A percentile compares a stretch with the other conserved stretches of the same genome.
These are phyloP conservation scores for Fusarium compactum DNA, from an alignment of 2,329 filamentous ascomycete genomes.

Conservation along the genomic window DNA sequence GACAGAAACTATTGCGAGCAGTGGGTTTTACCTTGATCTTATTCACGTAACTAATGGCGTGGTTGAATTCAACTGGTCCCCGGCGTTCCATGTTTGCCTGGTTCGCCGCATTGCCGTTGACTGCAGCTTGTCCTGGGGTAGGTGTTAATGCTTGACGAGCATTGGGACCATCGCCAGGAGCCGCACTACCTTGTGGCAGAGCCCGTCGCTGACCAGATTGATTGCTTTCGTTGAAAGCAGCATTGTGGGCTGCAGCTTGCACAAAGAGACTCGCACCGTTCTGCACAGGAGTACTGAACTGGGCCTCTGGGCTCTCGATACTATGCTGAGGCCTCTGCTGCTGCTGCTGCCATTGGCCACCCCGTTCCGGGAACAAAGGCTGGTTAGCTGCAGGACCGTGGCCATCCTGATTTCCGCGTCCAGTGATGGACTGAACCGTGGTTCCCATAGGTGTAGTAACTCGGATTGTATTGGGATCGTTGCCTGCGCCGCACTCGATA, in stretches of 20 bases:
- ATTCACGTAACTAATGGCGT: constrained; percentile 99
- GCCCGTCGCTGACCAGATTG: constrained; percentile 50
- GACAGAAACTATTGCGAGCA: neutral
- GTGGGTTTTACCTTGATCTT: constrained; percentile 88
- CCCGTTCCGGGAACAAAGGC: constrained; percentile 61
- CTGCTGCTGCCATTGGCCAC: constrained; percentile 66
- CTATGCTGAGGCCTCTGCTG: constrained; percentile 62
- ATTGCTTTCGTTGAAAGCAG: constrained; percentile 50
- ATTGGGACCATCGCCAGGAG: constrained; percentile 58
- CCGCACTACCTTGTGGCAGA: constrained; percentile 48
- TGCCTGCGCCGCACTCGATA: constrained; percentile 94
- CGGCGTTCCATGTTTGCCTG: constrained; percentile 81
- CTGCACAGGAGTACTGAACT: constrained; percentile 70
- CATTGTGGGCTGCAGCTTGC: constrained; percentile 55
- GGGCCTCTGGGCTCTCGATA: constrained; percentile 71
- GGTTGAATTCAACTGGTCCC: constrained; percentile 97
- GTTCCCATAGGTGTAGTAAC: constrained; percentile 99
- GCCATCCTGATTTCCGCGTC: constrained; percentile 61
- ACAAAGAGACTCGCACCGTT: constrained; percentile 63
- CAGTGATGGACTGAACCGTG: constrained; percentile 86
- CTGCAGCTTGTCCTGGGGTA: constrained; percentile 68
- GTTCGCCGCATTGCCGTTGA: constrained; percentile 71
- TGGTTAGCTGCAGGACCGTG: constrained; percentile 55
- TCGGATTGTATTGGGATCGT: constrained; percentile 94
- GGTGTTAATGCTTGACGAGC: constrained; percentile 69